Conservation (phyloP, 495 filamentous ascomycete genomes). For the Neurospora terricola region DNA sequence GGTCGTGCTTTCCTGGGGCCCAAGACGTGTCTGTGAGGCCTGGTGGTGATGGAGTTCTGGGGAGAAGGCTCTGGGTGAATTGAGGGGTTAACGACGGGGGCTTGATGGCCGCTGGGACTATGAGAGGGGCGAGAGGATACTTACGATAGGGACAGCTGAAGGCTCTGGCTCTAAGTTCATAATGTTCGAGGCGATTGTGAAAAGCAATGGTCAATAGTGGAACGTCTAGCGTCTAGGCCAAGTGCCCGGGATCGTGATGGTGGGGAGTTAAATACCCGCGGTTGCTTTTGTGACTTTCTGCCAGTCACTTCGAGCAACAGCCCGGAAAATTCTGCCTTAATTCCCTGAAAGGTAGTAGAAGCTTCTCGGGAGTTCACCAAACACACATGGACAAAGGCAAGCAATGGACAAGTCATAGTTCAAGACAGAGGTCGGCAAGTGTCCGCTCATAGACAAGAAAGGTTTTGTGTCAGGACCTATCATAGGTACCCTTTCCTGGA, state of each 20-base stretch:
- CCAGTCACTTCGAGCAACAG: neutral
- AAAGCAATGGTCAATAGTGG: neutral
- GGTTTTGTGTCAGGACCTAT: neutral
- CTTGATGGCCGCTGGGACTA: accelerated
- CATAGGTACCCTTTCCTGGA: no score
- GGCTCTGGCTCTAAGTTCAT: neutral
- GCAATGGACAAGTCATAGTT: neutral
- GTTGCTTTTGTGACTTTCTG: neutral
- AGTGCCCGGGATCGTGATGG: neutral
- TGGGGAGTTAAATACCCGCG: neutral
- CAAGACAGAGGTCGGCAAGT: neutral
- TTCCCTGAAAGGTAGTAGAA: neutral
- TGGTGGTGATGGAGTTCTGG: neutral
- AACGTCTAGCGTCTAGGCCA: neutral
- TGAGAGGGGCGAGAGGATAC: accelerated
- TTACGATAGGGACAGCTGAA: neutral
- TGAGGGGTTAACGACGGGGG: neutral
- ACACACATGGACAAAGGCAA: neutral
- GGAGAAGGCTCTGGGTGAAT: neutral
- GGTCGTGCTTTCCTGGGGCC: neutral
- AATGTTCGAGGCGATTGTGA: neutral
- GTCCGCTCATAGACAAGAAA: neutral
- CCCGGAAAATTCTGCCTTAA: neutral
- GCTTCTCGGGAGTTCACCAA: neutral
- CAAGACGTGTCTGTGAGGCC: neutral